A percentile compares a stretch with the other conserved stretches of the same genome.
phyloP scores from a whole-genome alignment of 805 yeast genomes.

The Metschnikowia chrysomelidarum region DNA sequence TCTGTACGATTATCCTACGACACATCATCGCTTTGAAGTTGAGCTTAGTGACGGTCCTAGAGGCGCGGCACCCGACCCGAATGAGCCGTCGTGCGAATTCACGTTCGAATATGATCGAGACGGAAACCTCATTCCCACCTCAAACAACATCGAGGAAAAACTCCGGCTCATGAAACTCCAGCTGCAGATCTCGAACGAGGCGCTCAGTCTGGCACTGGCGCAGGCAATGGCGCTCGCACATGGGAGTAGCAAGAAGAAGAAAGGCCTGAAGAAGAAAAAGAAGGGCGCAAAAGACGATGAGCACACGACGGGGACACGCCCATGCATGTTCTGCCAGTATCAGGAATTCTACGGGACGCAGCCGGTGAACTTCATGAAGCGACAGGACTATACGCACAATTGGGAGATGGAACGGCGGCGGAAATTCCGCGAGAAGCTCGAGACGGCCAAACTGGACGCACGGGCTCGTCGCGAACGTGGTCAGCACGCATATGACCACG shows the following conservation, averaged over 20 bases:
- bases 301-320: slow-evolving; percentile 7
- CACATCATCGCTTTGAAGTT: slow-evolving; percentile 39
- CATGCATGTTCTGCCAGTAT: slow-evolving; percentile 53
- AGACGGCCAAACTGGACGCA: slow-evolving; percentile 31
- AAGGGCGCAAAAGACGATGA: slow-evolving; percentile 11
- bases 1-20: slow-evolving; percentile 30
- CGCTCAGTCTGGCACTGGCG: slow-evolving; percentile 5
- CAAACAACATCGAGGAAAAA: slow-evolving; percentile 38
- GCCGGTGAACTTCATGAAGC: slow-evolving; percentile 49
- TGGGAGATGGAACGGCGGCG: slow-evolving; percentile 32
- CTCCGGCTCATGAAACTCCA: slow-evolving; percentile 33
- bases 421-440: slow-evolving; percentile 34
- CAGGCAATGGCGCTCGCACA: slow-evolving; percentile 7
- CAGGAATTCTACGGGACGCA: slow-evolving; percentile 49
- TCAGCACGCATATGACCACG: slow-evolving; percentile 10
- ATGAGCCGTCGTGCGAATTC: slow-evolving; percentile 44
- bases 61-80: slow-evolving; percentile 26
- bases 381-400: slow-evolving; percentile 41
- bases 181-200: slow-evolving; percentile 12
- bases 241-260: slow-evolving; percentile 16
- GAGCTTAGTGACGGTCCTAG: slow-evolving; percentile 37
- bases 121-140: slow-evolving; percentile 39
- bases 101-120: slow-evolving; percentile 44
- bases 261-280: slow-evolving; percentile 13
- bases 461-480: slow-evolving; percentile 4